Conservation (phyloP, 2,329 filamentous ascomycete species). For the Phoma sp. region DNA sequence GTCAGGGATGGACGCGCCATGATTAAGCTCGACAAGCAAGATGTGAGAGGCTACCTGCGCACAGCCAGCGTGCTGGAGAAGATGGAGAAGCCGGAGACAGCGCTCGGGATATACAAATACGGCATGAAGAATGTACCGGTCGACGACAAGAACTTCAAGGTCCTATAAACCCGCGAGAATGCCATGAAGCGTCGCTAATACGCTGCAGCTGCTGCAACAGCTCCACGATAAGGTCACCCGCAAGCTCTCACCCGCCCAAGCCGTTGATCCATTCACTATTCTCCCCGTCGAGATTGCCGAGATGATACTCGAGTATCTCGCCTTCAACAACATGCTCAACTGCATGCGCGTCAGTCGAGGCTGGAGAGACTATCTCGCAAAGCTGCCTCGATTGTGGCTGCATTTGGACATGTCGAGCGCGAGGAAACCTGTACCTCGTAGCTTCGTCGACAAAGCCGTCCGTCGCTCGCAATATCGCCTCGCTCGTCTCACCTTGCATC, state of each 20-base stretch:
- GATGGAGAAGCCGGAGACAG: conserved; percentile 59
- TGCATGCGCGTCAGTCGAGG: conserved; percentile 62
- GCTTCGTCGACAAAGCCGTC: conserved; percentile 53
- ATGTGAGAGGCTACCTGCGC: conserved; percentile 65
- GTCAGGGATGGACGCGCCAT: conserved; percentile 64
- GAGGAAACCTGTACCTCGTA: conserved; percentile 49
- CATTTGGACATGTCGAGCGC: conserved; percentile 60
- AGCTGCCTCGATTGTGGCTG: conserved; percentile 57
- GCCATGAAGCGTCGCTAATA: not conserved
- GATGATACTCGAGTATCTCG: conserved; percentile 59
- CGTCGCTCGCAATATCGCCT: conserved; percentile 48
- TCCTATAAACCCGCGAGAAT: no score
- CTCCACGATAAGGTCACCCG: conserved; percentile 56
- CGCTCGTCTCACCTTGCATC: conserved; percentile 40
- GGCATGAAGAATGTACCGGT: conserved; percentile 60
- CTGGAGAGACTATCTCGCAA: conserved; percentile 61
- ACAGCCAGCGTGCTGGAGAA: conserved; percentile 57
- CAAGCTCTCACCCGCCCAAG: conserved; percentile 51
- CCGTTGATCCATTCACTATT: conserved; percentile 59
- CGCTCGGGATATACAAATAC: conserved; percentile 63
- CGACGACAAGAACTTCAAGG: conserved; percentile 43
- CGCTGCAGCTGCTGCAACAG: conserved; percentile 49
- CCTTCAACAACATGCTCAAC: conserved; percentile 59
- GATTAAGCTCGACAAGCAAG: conserved; percentile 58
- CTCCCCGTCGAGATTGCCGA: conserved; percentile 62